These are phyloP conservation scores for Diplodia corticola DNA, from an alignment of 2,329 filamentous ascomycete genomes.

Conservation along the genomic window DNA sequence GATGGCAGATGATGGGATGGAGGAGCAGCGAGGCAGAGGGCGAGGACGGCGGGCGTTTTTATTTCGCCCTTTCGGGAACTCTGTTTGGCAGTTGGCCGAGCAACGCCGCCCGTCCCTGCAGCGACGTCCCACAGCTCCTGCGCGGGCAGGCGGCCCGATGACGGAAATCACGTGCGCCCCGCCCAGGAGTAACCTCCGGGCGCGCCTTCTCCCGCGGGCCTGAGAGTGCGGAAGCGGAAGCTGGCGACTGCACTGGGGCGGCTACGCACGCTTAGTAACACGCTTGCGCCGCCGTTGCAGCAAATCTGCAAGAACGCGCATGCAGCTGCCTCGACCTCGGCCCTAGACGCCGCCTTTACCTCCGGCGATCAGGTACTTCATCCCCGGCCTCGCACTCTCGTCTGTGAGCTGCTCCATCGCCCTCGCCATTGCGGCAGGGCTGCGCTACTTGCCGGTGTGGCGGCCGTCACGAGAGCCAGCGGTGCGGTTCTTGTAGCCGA, in stretches of 20 bases:
- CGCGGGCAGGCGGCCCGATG: slow-evolving; percentile 1
- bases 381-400: too few relatives aligned
- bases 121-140: neutral
- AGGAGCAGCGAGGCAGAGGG: slow-evolving; percentile 3
- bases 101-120: neutral
- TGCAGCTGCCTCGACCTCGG: neutral
- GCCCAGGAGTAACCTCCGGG: neutral
- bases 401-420: neutral
- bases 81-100: slow-evolving; percentile 21
- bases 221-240: neutral
- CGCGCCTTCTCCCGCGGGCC: neutral
- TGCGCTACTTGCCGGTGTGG: neutral
- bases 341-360: slow-evolving; percentile 3
- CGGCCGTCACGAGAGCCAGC: neutral
- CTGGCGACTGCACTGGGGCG: neutral
- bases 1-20: slow-evolving; percentile 3
- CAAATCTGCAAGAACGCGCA: neutral
- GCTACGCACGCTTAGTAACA: neutral
- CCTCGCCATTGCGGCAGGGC: too few relatives aligned
- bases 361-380: neutral
- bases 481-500: neutral
- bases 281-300: neutral
- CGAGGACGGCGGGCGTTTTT: neutral
- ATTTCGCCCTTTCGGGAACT: slow-evolving; percentile 19
- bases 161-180: neutral